Base-by-base conservation (phyloP, 495 filamentous ascomycete genomes). In the Penicillium robsamsonii region DNA sequence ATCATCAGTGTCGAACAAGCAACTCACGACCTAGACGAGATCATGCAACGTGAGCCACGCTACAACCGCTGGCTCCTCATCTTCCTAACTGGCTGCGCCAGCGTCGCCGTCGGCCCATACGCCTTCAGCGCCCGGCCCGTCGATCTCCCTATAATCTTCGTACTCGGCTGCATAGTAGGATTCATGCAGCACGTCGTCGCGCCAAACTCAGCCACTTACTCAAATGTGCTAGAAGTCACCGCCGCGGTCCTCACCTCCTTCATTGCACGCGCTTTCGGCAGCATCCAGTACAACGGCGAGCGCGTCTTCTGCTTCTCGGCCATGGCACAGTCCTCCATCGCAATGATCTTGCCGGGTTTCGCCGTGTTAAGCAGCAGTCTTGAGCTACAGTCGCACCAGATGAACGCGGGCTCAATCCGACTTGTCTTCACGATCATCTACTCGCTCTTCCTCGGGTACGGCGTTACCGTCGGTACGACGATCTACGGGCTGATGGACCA, bases 401-500 rank as follows among this genome's bases (percentile, higher is more conserved):
- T 97, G 56, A 86, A 96, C 9, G 90, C 92, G 18, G 92, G 92
- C 7, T 91, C 88, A 6, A 89, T 96, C 30, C 87, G 92, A 25
- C 87, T 96, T 84, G 89, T 97, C 7, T 96, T 92, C 62, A 90
- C 92, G 2, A 86, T 96, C 59, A 92, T 96, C 56, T 96, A 96
- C 70, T 92, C 92, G 1, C 79, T 96, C 3, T 95, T 96, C 73
- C 85, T 97, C 11, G 92, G 92, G n/a, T 96, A 91, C 62, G 92
- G 92, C 24, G 93, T 96, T 56, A 96, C 92, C 4, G 89, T 97
- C 42, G 92, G 92, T n/a, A 91, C 90, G 1, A 88, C 87, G 1
- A 78, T 97, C 25, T 96, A 94, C 68, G 92, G 92, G 22, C 71
- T 91, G 27, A 81, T 95, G 61, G 88, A 94, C 67, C 22, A 64